Conservation (phyloP, 495 filamentous ascomycete species). For the Parathielavia hyrcaniae region DNA sequence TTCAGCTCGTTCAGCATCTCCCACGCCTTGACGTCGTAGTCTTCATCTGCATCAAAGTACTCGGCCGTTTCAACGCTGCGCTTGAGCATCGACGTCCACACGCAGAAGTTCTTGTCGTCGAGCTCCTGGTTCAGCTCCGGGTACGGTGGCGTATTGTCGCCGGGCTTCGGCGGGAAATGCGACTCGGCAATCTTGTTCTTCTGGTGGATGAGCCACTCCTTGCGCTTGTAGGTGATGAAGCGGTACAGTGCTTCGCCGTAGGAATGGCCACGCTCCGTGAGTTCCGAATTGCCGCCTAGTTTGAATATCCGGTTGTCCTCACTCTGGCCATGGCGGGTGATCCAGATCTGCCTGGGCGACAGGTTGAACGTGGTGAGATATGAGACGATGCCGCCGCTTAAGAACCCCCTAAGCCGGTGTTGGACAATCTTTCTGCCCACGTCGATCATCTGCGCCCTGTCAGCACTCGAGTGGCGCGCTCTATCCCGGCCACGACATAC, state of each 20-base stretch:
- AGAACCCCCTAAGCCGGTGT: slow-evolving; percentile 83
- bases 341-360: slow-evolving; percentile 93
- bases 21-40: slow-evolving; percentile 96
- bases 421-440: slow-evolving; percentile 90
- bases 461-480: background rate
- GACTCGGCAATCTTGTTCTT: slow-evolving; percentile 61
- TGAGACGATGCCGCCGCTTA: slow-evolving; percentile 82
- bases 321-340: slow-evolving; percentile 88
- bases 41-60: slow-evolving; percentile 85
- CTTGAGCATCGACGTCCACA: slow-evolving; percentile 96
- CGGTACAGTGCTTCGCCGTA: slow-evolving; percentile 67
- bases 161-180: slow-evolving; percentile 74
- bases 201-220: slow-evolving; percentile 71
- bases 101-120: slow-evolving; percentile 83
- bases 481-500: slow-evolving; percentile 30
- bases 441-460: slow-evolving; percentile 72
- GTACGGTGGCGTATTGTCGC: slow-evolving; percentile 90
- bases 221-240: slow-evolving; percentile 70
- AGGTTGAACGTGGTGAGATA: slow-evolving; percentile 96
- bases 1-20: slow-evolving; percentile 97
- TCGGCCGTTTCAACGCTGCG: slow-evolving; percentile 77
- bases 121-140: slow-evolving; percentile 64
- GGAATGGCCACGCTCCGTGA: slow-evolving; percentile 64
- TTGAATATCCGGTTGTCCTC: slow-evolving; percentile 70
- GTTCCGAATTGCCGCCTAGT: slow-evolving; percentile 77